Conservation (phyloP, 371 early-diverging fungal species). For the Haplosporangium sp. region DNA sequence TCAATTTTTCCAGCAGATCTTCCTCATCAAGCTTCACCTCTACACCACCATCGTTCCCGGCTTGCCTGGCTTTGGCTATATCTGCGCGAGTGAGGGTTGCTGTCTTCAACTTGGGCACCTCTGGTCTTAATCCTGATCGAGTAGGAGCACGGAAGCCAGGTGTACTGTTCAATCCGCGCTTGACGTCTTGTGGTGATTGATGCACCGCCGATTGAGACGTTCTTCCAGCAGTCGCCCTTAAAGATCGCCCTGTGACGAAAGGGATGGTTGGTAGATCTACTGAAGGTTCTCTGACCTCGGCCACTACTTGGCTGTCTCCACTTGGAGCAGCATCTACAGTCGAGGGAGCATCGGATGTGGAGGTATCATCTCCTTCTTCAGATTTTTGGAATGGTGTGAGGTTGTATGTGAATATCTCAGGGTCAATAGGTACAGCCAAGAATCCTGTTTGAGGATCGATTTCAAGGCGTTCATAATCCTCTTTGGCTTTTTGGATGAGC, state of each 20-base stretch:
- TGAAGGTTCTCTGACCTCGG: slow-evolving; percentile 2
- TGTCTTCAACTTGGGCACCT: slow-evolving; percentile 41
- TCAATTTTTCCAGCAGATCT: slow-evolving; percentile 41
- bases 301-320: not conserved
- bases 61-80: slow-evolving; percentile 28
- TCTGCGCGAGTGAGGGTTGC: slow-evolving; percentile 51
- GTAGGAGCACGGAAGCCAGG: slow-evolving; percentile 16
- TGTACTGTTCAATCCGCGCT: slow-evolving; percentile 10
- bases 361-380: slow-evolving; percentile 11
- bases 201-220: not conserved
- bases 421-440: slow-evolving; percentile 61
- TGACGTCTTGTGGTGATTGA: slow-evolving; percentile 5
- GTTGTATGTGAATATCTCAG: slow-evolving; percentile 67
- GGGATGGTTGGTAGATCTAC: slow-evolving; percentile 8
- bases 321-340: not conserved
- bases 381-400: slow-evolving; percentile 41
- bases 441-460: slow-evolving; percentile 60
- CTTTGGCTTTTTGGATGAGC: slow-evolving; percentile 56
- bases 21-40: slow-evolving; percentile 25
- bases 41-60: slow-evolving; percentile 9
- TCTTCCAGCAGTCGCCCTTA: slow-evolving; percentile 13
- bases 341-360: not conserved
- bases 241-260: slow-evolving; percentile 16
- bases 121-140: slow-evolving; percentile 8
- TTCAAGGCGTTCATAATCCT: slow-evolving; percentile 57